These are phyloP conservation scores for Rhodotorula toruloides DNA, from an alignment of 768 basidiomycete species.

Conservation along the genomic window DNA sequence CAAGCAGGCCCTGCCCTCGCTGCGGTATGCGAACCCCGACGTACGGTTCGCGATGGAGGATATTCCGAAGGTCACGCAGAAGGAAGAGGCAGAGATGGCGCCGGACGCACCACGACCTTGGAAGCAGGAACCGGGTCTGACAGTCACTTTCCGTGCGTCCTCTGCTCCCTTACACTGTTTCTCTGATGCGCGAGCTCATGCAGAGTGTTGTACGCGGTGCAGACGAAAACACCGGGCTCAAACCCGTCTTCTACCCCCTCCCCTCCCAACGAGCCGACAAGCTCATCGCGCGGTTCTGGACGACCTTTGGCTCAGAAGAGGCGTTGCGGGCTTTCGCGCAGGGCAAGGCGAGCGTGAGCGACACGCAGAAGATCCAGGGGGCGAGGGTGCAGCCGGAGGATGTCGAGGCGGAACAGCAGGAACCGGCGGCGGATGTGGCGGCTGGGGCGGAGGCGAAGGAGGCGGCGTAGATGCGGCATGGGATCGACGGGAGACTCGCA, in stretches of 20 bases:
- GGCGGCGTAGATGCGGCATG: too few relatives aligned
- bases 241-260: conserved; percentile 6
- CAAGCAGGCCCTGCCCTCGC: neutral
- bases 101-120: neutral
- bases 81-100: neutral
- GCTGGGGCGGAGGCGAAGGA: neutral
- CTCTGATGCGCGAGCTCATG: neutral
- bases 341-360: neutral
- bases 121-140: neutral
- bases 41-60: neutral
- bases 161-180: neutral
- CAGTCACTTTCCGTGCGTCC: conserved; percentile 8
- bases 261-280: neutral
- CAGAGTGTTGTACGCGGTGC: neutral
- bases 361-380: too few relatives aligned
- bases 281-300: conserved; percentile 1
- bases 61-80: neutral
- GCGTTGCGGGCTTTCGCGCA: conserved; percentile 2
- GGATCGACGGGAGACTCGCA: too few relatives aligned
- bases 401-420: neutral
- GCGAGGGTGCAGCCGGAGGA: neutral
- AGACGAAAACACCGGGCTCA: conserved; percentile 8
- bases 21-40: neutral
- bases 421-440: neutral
- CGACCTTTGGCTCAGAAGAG: neutral